Percentiles rank a stretch among this genome's conserved stretches.
These are phyloP conservation scores for Saussurea involucrata DNA, from an alignment of 129 eudicot species.

Conservation along the genomic window DNA sequence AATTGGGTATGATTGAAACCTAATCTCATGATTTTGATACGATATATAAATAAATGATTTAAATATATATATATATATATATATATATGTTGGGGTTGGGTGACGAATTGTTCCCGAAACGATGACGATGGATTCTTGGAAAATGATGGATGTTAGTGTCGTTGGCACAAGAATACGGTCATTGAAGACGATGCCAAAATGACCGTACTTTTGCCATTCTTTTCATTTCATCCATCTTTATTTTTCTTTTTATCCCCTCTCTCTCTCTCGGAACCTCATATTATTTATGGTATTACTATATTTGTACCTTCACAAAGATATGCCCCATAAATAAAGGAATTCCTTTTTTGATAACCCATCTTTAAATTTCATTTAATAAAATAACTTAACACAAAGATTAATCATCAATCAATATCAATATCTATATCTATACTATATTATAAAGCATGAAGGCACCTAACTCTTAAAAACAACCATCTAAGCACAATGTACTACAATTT, in stretches of 20 bases:
- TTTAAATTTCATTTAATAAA: background rate
- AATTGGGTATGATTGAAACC: background rate
- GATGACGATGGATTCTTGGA: background rate
- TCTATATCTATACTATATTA: no score
- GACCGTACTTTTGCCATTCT: slow-evolving; percentile 14
- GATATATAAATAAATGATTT: background rate
- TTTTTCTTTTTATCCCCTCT: background rate
- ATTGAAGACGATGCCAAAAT: background rate
- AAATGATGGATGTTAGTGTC: background rate
- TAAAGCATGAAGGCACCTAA: no score
- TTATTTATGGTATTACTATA: background rate
- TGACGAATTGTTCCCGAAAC: background rate
- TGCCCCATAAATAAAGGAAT: background rate
- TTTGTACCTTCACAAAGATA: background rate
- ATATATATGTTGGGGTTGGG: background rate
- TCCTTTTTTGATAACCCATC: background rate
- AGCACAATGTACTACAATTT: no score
- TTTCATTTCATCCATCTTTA: background rate
- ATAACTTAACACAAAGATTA: background rate
- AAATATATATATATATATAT: background rate
- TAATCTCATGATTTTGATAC: background rate
- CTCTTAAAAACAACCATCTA: no score
- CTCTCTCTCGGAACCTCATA: background rate
- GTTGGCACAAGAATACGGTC: slow-evolving; percentile 10
- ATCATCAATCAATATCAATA: no score